Percentiles rank a stretch among this genome's conserved stretches.
Conservation (phyloP, 106 monocot species). For the Apostasia ramifera region DNA sequence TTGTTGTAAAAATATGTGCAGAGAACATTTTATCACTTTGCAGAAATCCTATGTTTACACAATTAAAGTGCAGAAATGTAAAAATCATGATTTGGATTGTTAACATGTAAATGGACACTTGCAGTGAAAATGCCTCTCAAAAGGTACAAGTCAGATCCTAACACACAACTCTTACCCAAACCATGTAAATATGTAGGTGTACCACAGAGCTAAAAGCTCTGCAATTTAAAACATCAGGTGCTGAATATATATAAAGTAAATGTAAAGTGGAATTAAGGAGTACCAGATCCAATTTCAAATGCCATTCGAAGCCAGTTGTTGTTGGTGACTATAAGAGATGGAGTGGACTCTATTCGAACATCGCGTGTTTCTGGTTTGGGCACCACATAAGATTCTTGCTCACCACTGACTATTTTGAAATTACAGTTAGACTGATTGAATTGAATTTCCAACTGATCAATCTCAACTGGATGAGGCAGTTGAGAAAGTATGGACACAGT, state of each 20-base stretch:
- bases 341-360: constrained; percentile 26
- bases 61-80: background rate
- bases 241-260: background rate
- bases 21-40: background rate
- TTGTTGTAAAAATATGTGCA: background rate
- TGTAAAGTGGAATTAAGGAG: background rate
- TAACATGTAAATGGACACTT: too few species aligned
- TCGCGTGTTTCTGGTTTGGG: constrained; percentile 8
- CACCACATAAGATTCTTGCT: constrained; percentile 11
- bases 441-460: constrained; percentile 70
- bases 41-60: background rate
- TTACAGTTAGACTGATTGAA: constrained; percentile 82
- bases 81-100: too few species aligned
- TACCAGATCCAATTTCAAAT: constrained; percentile 80
- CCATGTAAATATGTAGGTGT: background rate
- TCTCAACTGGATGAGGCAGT: constrained; percentile 57
- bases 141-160: too few species aligned
- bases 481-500: constrained; percentile 79
- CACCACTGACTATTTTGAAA: constrained; percentile 30
- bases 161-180: background rate
- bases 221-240: too few species aligned
- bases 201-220: background rate
- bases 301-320: constrained; percentile 80
- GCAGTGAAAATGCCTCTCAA: too few species aligned
- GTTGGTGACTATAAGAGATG: constrained; percentile 36